A percentile compares a stretch with the other conserved stretches of the same genome.
phyloP scores from a whole-genome alignment of 805 yeast genomes.

The Metschnikowia lochheadii region DNA sequence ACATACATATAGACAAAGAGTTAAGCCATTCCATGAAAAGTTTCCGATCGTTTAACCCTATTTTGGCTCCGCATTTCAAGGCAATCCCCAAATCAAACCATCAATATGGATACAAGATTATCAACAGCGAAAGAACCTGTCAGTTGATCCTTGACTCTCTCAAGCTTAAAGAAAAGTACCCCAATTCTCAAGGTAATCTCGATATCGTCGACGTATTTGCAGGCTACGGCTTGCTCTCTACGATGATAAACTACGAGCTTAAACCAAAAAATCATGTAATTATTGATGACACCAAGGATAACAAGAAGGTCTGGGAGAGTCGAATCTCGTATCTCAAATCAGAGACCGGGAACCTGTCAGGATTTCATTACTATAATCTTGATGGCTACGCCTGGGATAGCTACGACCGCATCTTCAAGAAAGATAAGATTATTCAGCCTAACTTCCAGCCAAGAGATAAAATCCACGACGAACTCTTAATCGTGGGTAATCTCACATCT shows the following conservation, averaged over 20 bases:
- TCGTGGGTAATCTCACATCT: slow-evolving; percentile 56
- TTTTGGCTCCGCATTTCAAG: slow-evolving; percentile 21
- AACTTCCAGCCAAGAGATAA: slow-evolving; percentile 26
- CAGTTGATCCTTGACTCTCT: slow-evolving; percentile 46
- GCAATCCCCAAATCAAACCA: slow-evolving; percentile 18
- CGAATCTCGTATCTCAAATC: slow-evolving; percentile 22
- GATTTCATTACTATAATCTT: slow-evolving; percentile 28
- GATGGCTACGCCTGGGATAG: slow-evolving; percentile 73
- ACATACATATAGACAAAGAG: not conserved
- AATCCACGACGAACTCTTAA: slow-evolving; percentile 51
- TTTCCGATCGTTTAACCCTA: slow-evolving; percentile 28
- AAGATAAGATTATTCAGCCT: slow-evolving; percentile 40
- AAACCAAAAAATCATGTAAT: slow-evolving; percentile 62
- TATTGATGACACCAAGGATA: slow-evolving; percentile 47
- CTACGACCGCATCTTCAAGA: slow-evolving; percentile 45
- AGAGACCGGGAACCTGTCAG: slow-evolving; percentile 25
- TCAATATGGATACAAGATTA: slow-evolving; percentile 25
- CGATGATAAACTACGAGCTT: slow-evolving; percentile 55
- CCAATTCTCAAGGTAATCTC: slow-evolving; percentile 30
- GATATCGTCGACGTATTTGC: slow-evolving; percentile 59
- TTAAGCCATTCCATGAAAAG: slow-evolving; percentile 2
- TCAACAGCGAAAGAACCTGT: slow-evolving; percentile 22
- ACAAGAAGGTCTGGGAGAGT: slow-evolving; percentile 26
- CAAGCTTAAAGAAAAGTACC: slow-evolving; percentile 34
- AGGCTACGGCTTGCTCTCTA: slow-evolving; percentile 57